Evolutionary conservation across 805 yeast genomes (phyloP).

Genomic region (Torulaspora maleeae): DNA sequence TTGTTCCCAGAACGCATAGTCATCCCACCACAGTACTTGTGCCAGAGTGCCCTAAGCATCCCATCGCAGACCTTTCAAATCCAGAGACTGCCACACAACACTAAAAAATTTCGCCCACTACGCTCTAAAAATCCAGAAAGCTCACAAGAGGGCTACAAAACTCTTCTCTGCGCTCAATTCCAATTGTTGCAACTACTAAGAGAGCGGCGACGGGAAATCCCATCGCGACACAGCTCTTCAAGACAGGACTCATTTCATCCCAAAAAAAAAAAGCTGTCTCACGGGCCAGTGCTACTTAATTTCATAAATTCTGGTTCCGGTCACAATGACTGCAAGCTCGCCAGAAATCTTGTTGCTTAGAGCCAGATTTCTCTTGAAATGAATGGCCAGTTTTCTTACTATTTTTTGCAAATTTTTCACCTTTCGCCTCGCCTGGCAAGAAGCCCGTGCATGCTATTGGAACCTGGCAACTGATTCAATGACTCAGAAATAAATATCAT

Average conservation of each 20-base stretch:
- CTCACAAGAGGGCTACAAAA: too few species aligned
- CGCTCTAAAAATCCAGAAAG: too few species aligned
- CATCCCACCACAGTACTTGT: neutral
- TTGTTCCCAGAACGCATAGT: constrained; percentile 23
- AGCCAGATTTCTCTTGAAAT: constrained; percentile 1
- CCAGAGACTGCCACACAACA: neutral
- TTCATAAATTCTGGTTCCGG: neutral
- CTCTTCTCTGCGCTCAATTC: too few species aligned
- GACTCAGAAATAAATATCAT: constrained; percentile 3
- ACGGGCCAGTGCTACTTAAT: neutral
- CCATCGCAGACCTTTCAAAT: neutral
- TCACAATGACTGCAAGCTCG: neutral
- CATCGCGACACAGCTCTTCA: too few species aligned
- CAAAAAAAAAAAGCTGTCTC: too few species aligned
- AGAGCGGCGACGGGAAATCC: too few species aligned
- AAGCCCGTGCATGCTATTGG: constrained; percentile 4
- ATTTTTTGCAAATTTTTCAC: constrained; percentile 1
- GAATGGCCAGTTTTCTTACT: constrained; percentile 1
- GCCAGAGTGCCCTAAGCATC: constrained; percentile 9
- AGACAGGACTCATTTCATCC: too few species aligned
- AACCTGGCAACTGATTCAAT: neutral
- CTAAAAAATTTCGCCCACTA: too few species aligned
- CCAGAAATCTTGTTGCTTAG: neutral
- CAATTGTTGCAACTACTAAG: too few species aligned
- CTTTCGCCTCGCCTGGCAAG: neutral